A percentile compares a stretch with the other conserved stretches of the same genome.
phyloP scores from a whole-genome alignment of 2,329 filamentous ascomycete species.

The Xylariaceae sp. region DNA sequence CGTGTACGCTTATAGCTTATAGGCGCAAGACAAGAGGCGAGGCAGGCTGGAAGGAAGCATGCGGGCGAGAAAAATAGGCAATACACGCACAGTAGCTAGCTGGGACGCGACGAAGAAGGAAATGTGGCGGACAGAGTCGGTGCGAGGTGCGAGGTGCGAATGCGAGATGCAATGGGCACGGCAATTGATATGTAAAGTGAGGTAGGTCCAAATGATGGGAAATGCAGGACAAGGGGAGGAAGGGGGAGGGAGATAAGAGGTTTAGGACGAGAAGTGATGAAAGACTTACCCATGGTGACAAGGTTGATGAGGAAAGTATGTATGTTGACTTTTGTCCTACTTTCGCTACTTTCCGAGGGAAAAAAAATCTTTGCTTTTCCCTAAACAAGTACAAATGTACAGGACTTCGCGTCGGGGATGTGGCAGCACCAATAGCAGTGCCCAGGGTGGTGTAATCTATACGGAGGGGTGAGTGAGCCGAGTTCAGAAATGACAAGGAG shows the following conservation, averaged over 20 bases:
- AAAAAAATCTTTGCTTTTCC: slow-evolving; percentile 23
- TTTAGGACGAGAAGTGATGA: slow-evolving; percentile 8
- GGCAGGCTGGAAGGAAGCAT: slow-evolving; percentile 13
- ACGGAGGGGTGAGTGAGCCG: slow-evolving; percentile 28
- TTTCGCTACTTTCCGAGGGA: slow-evolving; percentile 21
- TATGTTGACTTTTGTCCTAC: slow-evolving; percentile 23
- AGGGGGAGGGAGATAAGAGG: slow-evolving; percentile 12
- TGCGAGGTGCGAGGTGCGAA: slow-evolving; percentile 3
- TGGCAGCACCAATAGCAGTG: slow-evolving; percentile 21
- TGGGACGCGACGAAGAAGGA: not conserved
- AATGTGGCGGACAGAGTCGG: slow-evolving; percentile 1
- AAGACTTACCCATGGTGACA: slow-evolving; percentile 30
- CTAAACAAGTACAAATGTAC: slow-evolving; percentile 21
- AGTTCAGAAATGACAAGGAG: slow-evolving; percentile 28
- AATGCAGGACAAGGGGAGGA: not conserved
- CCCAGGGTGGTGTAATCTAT: slow-evolving; percentile 26
- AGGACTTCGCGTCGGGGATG: slow-evolving; percentile 18
- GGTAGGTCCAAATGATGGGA: slow-evolving; percentile 2
- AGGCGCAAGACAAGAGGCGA: slow-evolving; percentile 15
- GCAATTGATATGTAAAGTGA: slow-evolving; percentile 2
- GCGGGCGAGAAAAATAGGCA: slow-evolving; percentile 16
- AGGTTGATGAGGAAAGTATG: slow-evolving; percentile 19
- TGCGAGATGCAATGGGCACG: not conserved
- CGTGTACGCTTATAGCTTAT: slow-evolving; percentile 23
- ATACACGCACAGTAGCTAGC: slow-evolving; percentile 13